These are phyloP conservation scores for Porodaedalea pini DNA, from an alignment of 1,284 basidiomycete genomes.

Conservation along the genomic window DNA sequence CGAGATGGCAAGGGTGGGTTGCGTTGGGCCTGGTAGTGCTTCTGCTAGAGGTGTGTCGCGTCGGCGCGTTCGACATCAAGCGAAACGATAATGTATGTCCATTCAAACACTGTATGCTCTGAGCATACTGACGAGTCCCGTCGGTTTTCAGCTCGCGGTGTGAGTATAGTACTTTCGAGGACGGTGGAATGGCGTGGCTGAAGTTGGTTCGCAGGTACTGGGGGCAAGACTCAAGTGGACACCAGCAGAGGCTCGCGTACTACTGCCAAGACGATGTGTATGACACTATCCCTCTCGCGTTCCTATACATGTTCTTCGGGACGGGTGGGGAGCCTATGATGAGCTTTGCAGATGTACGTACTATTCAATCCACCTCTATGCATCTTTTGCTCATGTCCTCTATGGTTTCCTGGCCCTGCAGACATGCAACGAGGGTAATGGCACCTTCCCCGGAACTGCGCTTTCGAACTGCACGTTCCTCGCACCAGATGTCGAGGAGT, in stretches of 20 bases:
- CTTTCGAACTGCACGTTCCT: slow-evolving; percentile 28
- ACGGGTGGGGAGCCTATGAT: slow-evolving; percentile 28
- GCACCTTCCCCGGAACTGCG: slow-evolving; percentile 27
- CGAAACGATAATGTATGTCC: slow-evolving; percentile 21
- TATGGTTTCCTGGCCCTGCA: neutral
- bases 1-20: no score
- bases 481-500: slow-evolving; percentile 27
- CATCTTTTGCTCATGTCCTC: neutral
- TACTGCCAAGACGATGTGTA: slow-evolving; percentile 27
- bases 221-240: slow-evolving; percentile 18
- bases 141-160: slow-evolving; percentile 18
- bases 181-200: neutral
- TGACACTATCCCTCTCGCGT: slow-evolving; percentile 29
- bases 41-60: neutral
- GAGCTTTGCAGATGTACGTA: slow-evolving; percentile 29
- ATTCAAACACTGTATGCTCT: neutral
- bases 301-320: slow-evolving; percentile 29
- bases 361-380: neutral
- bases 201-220: slow-evolving; percentile 14
- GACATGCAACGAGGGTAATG: slow-evolving; percentile 23
- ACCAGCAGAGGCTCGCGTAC: slow-evolving; percentile 19
- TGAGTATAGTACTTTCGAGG: neutral
- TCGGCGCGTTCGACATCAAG: slow-evolving; percentile 15
- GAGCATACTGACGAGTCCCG: neutral
- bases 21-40: neutral